phyloP scores from a whole-genome alignment of 805 yeast species.

The Candida ovalis region DNA sequence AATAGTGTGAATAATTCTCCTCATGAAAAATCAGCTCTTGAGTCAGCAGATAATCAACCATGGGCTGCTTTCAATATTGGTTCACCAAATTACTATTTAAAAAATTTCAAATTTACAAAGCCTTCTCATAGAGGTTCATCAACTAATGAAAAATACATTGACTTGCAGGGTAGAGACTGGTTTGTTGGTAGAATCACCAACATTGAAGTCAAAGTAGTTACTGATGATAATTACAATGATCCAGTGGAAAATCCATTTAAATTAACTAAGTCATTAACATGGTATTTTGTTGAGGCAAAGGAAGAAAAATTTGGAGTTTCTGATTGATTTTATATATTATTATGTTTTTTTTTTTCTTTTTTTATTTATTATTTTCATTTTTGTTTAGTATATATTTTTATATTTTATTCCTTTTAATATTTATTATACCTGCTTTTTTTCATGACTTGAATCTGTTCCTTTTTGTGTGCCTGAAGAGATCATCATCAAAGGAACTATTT shows the following conservation, averaged over 20 bases:
- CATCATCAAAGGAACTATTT: no score
- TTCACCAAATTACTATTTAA: constrained; percentile 77
- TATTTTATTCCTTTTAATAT: no score
- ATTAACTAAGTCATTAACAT: constrained; percentile 55
- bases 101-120: constrained; percentile 29
- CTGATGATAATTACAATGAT: constrained; percentile 37
- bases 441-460: no score
- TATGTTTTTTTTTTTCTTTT: not conserved
- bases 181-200: constrained; percentile 64
- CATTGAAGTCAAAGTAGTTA: constrained; percentile 54
- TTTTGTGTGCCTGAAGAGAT: no score
- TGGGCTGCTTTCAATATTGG: constrained; percentile 97
- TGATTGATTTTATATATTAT: not conserved
- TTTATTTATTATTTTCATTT: not conserved
- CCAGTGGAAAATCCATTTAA: constrained; percentile 57
- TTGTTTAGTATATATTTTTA: not conserved
- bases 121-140: not conserved
- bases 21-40: not conserved
- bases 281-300: constrained; percentile 61
- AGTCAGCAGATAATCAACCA: constrained; percentile 37
- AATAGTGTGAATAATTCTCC: not conserved
- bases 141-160: constrained; percentile 13
- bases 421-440: no score
- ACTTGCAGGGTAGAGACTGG: constrained; percentile 63
- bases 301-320: constrained; percentile 29